Evolutionary conservation across 768 basidiomycete species (phyloP).

Genomic region (Mycena amicta): DNA sequence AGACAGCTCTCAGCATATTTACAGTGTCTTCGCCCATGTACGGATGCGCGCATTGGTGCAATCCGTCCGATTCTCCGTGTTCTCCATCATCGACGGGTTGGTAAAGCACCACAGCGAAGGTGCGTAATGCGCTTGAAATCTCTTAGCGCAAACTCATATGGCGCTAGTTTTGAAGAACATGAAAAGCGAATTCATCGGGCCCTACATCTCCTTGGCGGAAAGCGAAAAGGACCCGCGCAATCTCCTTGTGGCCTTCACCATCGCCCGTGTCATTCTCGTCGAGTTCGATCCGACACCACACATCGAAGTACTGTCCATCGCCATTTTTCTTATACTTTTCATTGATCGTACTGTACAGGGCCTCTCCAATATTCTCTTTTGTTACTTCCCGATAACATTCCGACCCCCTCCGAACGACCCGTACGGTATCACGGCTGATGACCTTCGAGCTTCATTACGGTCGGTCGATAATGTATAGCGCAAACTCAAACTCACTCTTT

Average conservation of each 20-base stretch:
- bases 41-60: slow-evolving; percentile 84
- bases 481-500: slow-evolving; percentile 12
- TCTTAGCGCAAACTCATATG: background rate
- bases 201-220: slow-evolving; percentile 81
- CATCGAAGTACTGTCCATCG: slow-evolving; percentile 86
- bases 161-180: slow-evolving; percentile 66
- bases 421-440: slow-evolving; percentile 87
- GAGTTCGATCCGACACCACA: slow-evolving; percentile 81
- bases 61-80: slow-evolving; percentile 79
- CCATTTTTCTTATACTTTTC: no score
- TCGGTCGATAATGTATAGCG: no score
- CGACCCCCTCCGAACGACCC: slow-evolving; percentile 92
- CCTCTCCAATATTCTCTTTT: slow-evolving; percentile 93
- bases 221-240: slow-evolving; percentile 99
- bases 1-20: no score
- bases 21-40: slow-evolving; percentile 75
- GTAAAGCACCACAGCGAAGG: slow-evolving; percentile 72
- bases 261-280: slow-evolving; percentile 80
- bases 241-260: slow-evolving; percentile 85
- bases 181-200: slow-evolving; percentile 71
- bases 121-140: slow-evolving; percentile 36
- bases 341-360: no score
- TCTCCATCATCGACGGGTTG: slow-evolving; percentile 77
- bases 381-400: slow-evolving; percentile 98
- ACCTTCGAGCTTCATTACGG: slow-evolving; percentile 77